Conservation (phyloP, 2,329 filamentous ascomycete species). For the Phoma sp. region DNA sequence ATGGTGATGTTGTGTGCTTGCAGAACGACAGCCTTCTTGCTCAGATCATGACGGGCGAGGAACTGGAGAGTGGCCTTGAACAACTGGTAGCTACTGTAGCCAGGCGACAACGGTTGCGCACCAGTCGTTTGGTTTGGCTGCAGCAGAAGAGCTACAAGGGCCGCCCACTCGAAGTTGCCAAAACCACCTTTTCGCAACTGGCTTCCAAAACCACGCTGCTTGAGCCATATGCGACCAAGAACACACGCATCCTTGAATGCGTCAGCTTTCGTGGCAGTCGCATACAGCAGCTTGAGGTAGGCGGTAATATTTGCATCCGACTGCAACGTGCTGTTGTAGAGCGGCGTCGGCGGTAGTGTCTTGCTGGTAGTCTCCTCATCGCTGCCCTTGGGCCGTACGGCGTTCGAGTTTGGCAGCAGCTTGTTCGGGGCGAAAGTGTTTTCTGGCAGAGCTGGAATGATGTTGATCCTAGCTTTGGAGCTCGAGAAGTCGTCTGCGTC, state of each 20-base stretch:
- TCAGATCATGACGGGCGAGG: slow-evolving; percentile 74
- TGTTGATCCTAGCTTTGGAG: slow-evolving; percentile 62
- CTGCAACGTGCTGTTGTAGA: slow-evolving; percentile 87
- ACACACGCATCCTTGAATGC: slow-evolving; percentile 84
- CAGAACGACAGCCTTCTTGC: slow-evolving; percentile 67
- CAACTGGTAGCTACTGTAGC: slow-evolving; percentile 88
- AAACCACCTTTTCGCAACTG: slow-evolving; percentile 80
- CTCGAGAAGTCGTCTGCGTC: slow-evolving; percentile 47
- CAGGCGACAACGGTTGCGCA: slow-evolving; percentile 73
- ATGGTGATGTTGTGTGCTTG: slow-evolving; percentile 46
- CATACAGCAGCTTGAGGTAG: slow-evolving; percentile 78
- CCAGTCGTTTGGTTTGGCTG: slow-evolving; percentile 77
- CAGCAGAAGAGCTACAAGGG: slow-evolving; percentile 79
- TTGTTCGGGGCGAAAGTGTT: slow-evolving; percentile 74
- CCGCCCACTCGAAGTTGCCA: slow-evolving; percentile 89
- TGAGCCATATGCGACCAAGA: slow-evolving; percentile 86
- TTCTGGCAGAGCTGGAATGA: slow-evolving; percentile 76
- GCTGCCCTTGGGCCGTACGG: slow-evolving; percentile 65
- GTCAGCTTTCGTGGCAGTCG: slow-evolving; percentile 70
- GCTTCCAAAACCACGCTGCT: slow-evolving; percentile 80
- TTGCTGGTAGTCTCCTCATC: slow-evolving; percentile 50
- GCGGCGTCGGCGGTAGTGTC: slow-evolving; percentile 66
- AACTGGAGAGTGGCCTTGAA: slow-evolving; percentile 96
- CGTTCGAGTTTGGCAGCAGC: slow-evolving; percentile 72
- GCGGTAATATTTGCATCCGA: slow-evolving; percentile 75